phyloP scores from a whole-genome alignment of 2,329 filamentous ascomycete species.

The Cytospora paraplurivora region DNA sequence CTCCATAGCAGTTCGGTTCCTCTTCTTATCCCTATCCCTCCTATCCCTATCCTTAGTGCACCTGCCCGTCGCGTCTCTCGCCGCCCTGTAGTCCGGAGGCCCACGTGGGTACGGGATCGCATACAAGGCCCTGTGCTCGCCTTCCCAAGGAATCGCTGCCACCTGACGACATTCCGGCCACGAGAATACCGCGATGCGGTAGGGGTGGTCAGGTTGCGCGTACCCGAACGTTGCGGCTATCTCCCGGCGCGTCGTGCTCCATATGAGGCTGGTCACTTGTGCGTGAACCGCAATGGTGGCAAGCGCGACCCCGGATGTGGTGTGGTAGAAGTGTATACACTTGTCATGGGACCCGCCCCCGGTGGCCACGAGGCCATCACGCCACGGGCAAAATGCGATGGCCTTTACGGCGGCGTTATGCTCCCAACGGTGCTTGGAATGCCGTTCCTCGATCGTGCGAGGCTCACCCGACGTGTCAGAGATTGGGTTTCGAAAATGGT shows the following conservation, averaged over 20 bases:
- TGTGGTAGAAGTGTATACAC: constrained; percentile 95
- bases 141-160: constrained; percentile 81
- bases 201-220: constrained; percentile 84
- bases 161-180: constrained; percentile 92
- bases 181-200: constrained; percentile 87
- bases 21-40: constrained; percentile 46
- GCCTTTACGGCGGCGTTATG: constrained; percentile 93
- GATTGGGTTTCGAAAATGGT: constrained; percentile 24
- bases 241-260: constrained; percentile 82
- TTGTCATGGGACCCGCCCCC: constrained; percentile 93
- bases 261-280: constrained; percentile 90
- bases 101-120: constrained; percentile 78
- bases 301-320: constrained; percentile 76
- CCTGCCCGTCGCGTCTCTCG: constrained; percentile 46
- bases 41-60: not conserved
- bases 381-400: constrained; percentile 96
- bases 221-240: constrained; percentile 95
- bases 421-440: constrained; percentile 70
- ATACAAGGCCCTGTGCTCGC: constrained; percentile 77
- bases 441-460: constrained; percentile 53
- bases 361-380: constrained; percentile 81
- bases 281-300: constrained; percentile 91
- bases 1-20: constrained; percentile 60
- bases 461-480: constrained; percentile 39
- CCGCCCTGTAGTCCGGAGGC: constrained; percentile 41